Percentiles rank a stretch among this genome's conserved stretches.
Evolutionary conservation across 495 filamentous ascomycete genomes (phyloP).

Genomic region (Cudoniella acicularis): DNA sequence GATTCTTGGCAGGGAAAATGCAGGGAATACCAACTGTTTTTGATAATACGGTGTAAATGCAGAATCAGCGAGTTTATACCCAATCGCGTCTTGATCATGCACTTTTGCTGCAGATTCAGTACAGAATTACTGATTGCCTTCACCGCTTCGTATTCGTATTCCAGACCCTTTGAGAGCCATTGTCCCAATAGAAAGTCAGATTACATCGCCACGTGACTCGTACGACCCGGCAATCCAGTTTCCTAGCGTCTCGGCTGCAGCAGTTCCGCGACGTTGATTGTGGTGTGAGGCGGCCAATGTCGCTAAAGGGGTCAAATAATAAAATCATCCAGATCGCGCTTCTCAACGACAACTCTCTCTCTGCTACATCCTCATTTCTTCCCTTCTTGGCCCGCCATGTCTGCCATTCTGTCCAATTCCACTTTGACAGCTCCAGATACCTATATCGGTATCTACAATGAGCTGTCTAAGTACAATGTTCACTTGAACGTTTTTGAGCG

Average conservation of each 20-base stretch:
- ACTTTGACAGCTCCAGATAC: constrained; percentile 43
- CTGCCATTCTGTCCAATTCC: constrained; percentile 21
- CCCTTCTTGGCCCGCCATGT: constrained; percentile 11
- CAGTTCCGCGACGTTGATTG: background rate
- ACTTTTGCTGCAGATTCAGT: background rate
- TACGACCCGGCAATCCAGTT: background rate
- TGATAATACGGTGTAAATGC: no score
- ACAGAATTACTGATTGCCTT: background rate
- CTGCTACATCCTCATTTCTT: constrained; percentile 3
- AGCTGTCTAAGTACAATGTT: constrained; percentile 82
- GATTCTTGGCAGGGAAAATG: background rate
- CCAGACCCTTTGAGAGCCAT: background rate
- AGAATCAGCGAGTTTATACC: background rate
- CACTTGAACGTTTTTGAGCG: constrained; percentile 80
- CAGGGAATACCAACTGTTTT: no score
- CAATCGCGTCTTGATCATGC: background rate
- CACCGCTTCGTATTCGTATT: background rate
- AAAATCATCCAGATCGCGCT: background rate
- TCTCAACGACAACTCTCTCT: constrained; percentile 5
- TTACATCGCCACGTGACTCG: background rate
- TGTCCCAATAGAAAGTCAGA: no score
- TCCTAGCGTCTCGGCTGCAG: background rate
- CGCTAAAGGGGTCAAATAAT: background rate
- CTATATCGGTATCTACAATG: constrained; percentile 81
- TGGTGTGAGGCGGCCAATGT: constrained; percentile 6